Evolutionary conservation across 495 filamentous ascomycete genomes (phyloP).

Genomic region (Annulohypoxylon moriforme): DNA sequence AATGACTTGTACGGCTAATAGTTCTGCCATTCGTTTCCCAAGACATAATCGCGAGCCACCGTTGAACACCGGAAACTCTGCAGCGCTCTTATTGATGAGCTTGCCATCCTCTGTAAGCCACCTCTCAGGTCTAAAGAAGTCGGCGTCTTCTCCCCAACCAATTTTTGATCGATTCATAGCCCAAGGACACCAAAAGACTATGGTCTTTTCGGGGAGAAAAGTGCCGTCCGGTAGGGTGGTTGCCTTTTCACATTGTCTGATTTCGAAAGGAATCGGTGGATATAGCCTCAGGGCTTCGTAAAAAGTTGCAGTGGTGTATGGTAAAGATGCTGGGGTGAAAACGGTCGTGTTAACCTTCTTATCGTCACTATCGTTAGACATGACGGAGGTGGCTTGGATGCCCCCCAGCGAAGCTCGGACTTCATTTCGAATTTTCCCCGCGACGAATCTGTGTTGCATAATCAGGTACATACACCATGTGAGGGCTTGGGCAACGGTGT

Average conservation of each 20-base stretch:
- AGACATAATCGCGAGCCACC: slow-evolving; percentile 67
- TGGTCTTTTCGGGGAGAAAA: slow-evolving; percentile 60
- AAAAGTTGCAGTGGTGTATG: slow-evolving; percentile 67
- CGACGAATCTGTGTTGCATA: slow-evolving; percentile 57
- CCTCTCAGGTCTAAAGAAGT: slow-evolving; percentile 63
- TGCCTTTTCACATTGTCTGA: slow-evolving; percentile 63
- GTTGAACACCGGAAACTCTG: slow-evolving; percentile 71
- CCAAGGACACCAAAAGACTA: slow-evolving; percentile 70
- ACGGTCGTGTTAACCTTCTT: slow-evolving; percentile 47
- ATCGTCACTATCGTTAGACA: slow-evolving; percentile 2
- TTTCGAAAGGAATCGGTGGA: slow-evolving; percentile 71
- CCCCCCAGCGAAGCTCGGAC: slow-evolving; percentile 37
- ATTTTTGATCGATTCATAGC: slow-evolving; percentile 67
- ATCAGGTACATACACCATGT: slow-evolving; percentile 70
- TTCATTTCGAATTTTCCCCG: slow-evolving; percentile 58
- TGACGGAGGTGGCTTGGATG: not conserved
- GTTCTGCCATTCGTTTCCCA: slow-evolving; percentile 70
- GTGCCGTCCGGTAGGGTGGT: slow-evolving; percentile 69
- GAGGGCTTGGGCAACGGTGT: slow-evolving; percentile 70
- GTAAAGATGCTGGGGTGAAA: slow-evolving; percentile 58
- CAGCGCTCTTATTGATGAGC: slow-evolving; percentile 57
- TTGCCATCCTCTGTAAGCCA: slow-evolving; percentile 59
- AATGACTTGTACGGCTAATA: slow-evolving; percentile 64
- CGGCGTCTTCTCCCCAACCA: slow-evolving; percentile 68
- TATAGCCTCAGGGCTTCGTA: slow-evolving; percentile 67